These are phyloP conservation scores for Periconia sp. DNA, from an alignment of 2,329 filamentous ascomycete genomes.

Conservation along the genomic window DNA sequence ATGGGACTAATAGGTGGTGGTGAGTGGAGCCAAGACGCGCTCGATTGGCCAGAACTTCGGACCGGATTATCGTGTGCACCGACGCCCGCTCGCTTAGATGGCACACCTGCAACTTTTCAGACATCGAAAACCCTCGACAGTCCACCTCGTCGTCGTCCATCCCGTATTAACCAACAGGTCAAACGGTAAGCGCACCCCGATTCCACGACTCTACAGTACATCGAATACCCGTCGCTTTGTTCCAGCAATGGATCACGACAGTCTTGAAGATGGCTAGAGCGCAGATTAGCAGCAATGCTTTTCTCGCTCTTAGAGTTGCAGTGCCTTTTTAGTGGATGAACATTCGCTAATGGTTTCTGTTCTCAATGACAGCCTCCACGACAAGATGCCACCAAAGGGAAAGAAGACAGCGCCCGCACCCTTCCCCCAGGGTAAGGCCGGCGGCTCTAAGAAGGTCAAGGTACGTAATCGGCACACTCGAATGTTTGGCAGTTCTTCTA, in stretches of 20 bases:
- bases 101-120: conserved; percentile 18
- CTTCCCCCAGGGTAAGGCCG: conserved; percentile 68
- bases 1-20: neutral
- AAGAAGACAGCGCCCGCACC: conserved; percentile 98
- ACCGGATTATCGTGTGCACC: conserved; percentile 17
- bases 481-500: conserved; percentile 18
- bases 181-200: conserved; percentile 38
- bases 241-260: conserved; percentile 31
- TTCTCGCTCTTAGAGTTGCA: conserved; percentile 43
- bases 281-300: conserved; percentile 39
- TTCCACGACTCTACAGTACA: conserved; percentile 35
- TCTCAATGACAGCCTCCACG: conserved; percentile 99
- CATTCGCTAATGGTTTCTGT: conserved; percentile 94
- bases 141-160: conserved; percentile 38
- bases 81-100: conserved; percentile 18
- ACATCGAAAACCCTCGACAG: conserved; percentile 24
- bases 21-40: neutral
- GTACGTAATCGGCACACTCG: conserved; percentile 58
- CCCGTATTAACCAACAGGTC: conserved; percentile 32
- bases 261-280: conserved; percentile 42
- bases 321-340: conserved; percentile 64
- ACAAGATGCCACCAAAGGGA: conserved; percentile 70
- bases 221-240: conserved; percentile 28
- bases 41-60: neutral
- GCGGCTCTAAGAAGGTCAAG: conserved; percentile 90